Base-by-base conservation (phyloP, 139 green algal species). In the Volvox reticuliferus region DNA sequence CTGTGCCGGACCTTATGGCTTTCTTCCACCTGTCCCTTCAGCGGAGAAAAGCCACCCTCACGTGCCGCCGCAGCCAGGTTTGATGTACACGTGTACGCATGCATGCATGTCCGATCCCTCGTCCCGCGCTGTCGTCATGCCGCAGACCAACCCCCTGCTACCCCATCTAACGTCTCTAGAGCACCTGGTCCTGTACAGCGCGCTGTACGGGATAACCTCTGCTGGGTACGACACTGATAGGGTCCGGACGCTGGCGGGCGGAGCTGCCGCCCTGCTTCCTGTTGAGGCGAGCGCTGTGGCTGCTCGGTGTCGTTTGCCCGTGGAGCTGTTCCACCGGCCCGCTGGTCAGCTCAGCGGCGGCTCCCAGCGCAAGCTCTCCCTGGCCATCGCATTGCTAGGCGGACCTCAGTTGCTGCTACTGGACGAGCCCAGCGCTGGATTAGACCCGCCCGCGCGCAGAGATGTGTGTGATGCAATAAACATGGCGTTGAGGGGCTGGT, bases 311-410 rank as follows among this genome's bases (percentile, higher is more conserved):
- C 36, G 83, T 37, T 35, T 88, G 22, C 35, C 83, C 24, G 24
- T 28, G 6, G 67, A 80, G 30, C 83, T 88, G 0, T 55, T 88
- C 35, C 13, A 50, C 26, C 67, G n/a, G 30, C 85, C 85, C n/a
- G 85, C 71, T 30, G 69, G 37, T 35, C 28, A 32, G 13, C 71
- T 89, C 2, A 83, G 71, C 71, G 85, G 85, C 85, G 85, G 85
- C 71, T 73, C 33, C 18, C 69, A 89, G 37, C 85, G 85, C 71
- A 89, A 89, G 85, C 71, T 89, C 21, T 89, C 85, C 19, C 85
- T 89, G 19, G 85, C 85, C n/a, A 32, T 89, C 14, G 85, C 85
- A 30, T 50, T 89, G 20, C 71, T 89, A 28, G 85, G 85, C 18
- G 20, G 50, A 20, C 85, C 85, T 21, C 44, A 71, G 44, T 50